Evolutionary conservation across 1,284 basidiomycete genomes (phyloP), one percentile per base, ranked within the genome.

Genomic region (Naganishia sp.): DNA sequence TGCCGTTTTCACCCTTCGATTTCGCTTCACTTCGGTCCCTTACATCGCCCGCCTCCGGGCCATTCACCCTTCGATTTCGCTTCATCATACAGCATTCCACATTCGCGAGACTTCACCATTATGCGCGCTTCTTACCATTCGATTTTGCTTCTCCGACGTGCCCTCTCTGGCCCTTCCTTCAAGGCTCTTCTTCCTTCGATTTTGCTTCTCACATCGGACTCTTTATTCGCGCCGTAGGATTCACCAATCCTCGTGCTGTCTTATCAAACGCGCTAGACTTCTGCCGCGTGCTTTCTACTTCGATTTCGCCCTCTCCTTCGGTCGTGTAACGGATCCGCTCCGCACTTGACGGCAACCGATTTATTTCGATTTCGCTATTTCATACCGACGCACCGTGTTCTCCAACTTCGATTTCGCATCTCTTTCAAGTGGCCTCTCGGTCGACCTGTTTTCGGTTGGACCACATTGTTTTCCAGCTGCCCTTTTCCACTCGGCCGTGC

Each of bases 21-120:
- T 43, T 61, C 59, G 59, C 48, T 48, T 45, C 18, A 2, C 5
- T 43, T 28, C 15, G 44, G 23, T 18, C 31, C 43, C 42, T 4
- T 25, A 10, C 56, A 4, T 39, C 33, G 18, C 39, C 48, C 44
- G 49, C 36, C 7, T 18, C 21, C 15, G 16, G 18, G 23, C 42
- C 28, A 13, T 42, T 61, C 36, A 13, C 23, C 25, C 33, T 61
- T 61, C 59, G 59, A 61, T 61, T 61, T 61, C 59, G 59, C 59
- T 49, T 44, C 21, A 7, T 15, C 16, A 18, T 25, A 36, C 48
- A 33, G 23, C 25, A n/a, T 49, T 61, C 33, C 23, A 25, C 13
- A 6, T 5, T 15, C 11, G 28, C 25, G 55, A 11, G 45, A 16
- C 42, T n/a, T 31, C 18, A 23, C 53, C 31, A 7, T 13, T 43